phyloP scores from a whole-genome alignment of 2,329 filamentous ascomycete genomes.

The Beauveria asiatica region DNA sequence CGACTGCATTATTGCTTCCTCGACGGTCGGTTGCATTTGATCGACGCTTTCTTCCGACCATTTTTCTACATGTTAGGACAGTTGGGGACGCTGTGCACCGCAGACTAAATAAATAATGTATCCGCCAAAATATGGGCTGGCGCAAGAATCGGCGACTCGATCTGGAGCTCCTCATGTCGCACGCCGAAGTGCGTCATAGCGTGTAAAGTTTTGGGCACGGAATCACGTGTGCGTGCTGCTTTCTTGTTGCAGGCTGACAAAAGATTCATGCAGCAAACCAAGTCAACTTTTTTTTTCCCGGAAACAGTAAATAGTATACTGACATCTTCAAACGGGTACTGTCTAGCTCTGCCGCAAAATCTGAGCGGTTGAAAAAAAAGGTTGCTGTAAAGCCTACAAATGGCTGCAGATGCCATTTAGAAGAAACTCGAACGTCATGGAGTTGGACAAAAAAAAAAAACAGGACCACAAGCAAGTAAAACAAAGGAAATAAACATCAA shows the following conservation, averaged over 20 bases:
- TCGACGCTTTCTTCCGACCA: conserved; percentile 25
- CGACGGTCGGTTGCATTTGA: conserved; percentile 15
- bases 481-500: not conserved
- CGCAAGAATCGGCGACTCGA: not conserved
- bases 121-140: not conserved
- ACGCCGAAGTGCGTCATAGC: conserved; percentile 19
- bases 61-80: conserved; percentile 17
- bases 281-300: not conserved
- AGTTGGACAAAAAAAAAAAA: not conserved
- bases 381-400: not conserved
- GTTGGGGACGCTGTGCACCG: not conserved
- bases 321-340: not conserved
- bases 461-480: not conserved
- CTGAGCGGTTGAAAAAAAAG: not conserved
- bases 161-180: conserved; percentile 11
- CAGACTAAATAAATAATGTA: conserved; percentile 8
- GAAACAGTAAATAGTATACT: conserved; percentile 8
- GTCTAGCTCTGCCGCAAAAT: conserved; percentile 12
- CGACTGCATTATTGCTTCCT: conserved; percentile 6
- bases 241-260: not conserved
- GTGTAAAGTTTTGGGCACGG: conserved; percentile 7
- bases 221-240: conserved; percentile 14
- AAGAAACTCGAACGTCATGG: not conserved
- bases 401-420: not conserved
- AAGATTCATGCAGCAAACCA: not conserved